Base-by-base conservation (phyloP, 1,284 basidiomycete genomes). In the Cerrena zonata region DNA sequence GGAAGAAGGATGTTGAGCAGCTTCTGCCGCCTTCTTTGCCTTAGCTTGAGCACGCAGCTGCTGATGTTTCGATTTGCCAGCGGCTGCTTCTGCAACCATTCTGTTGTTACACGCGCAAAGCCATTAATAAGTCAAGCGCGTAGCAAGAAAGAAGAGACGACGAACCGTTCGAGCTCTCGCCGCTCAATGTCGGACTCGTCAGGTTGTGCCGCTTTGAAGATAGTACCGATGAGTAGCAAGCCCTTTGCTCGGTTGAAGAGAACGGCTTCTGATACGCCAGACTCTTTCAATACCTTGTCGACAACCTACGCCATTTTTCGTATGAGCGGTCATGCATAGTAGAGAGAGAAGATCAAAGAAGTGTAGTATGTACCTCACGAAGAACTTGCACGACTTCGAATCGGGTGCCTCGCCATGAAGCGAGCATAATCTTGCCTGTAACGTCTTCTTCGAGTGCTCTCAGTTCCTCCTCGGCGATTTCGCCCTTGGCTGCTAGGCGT, bases 331-430 rank as follows among this genome's bases (percentile, higher is more conserved):
- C 30, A 34, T 34, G 7, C 7, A 34, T 34, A 15, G 7, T 34
- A 15, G 7, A 34, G 7, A 15, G 30, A 34, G 15, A 34, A 7
- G 30, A 7, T 34, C 30, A n/a, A n/a, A n/a, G n/a, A n/a, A 12
- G 13, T n/a, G 22, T 25, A 37, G 23, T 21, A 53, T 65, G 46
- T 55, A 81, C 85, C 69, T 86, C 84, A 49, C 86, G 78, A 40
- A 91, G 71, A 12, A 93, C 91, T 65, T 89, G 89, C 37, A 86
- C 83, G 24, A 95, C 91, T 71, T 97, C 94, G 65, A 95, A 85
- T 46, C 93, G 82, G 1, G 93, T 94, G 13, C 93, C 94, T 53
- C 91, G 83, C 94, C 94, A 97, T 23, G 94, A 94, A 7, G 93
- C 93, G 26, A 96, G 80, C 69, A 97, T 80, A 66, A 95, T 91